Evolutionary conservation across 768 basidiomycete species (phyloP).

Genomic region (Lyophyllum decastes): DNA sequence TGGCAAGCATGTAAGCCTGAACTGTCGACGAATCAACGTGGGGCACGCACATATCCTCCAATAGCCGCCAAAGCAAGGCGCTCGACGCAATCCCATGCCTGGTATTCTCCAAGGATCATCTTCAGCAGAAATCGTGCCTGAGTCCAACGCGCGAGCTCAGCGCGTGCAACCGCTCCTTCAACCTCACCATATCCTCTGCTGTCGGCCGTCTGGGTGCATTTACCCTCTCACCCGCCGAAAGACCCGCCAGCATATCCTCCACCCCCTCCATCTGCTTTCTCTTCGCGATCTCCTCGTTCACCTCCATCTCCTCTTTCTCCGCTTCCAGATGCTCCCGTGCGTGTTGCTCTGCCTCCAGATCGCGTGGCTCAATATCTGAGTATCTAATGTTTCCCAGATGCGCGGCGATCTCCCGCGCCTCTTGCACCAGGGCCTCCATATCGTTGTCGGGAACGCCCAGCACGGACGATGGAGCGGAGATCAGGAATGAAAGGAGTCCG

Average conservation of each 20-base stretch:
- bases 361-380: conserved; percentile 71
- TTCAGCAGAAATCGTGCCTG: conserved; percentile 22
- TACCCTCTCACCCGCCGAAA: conserved; percentile 32
- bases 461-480: conserved; percentile 21
- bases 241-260: conserved; percentile 54
- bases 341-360: conserved; percentile 79
- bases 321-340: conserved; percentile 62
- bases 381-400: conserved; percentile 64
- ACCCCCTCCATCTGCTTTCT: conserved; percentile 53
- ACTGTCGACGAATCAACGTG: too few species aligned
- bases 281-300: conserved; percentile 43
- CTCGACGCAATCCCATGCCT: neutral
- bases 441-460: neutral
- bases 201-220: conserved; percentile 29
- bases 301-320: conserved; percentile 36
- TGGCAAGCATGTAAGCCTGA: too few species aligned
- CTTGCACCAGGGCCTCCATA: conserved; percentile 31
- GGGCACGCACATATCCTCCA: neutral
- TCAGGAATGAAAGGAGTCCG: conserved; percentile 60
- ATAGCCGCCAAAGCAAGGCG: neutral
- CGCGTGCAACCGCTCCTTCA: conserved; percentile 36
- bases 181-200: conserved; percentile 37
- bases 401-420: conserved; percentile 54
- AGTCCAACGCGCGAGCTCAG: conserved; percentile 36
- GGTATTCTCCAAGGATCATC: neutral